phyloP scores from a whole-genome alignment of 768 basidiomycete genomes.

The Mycena leptocephala region DNA sequence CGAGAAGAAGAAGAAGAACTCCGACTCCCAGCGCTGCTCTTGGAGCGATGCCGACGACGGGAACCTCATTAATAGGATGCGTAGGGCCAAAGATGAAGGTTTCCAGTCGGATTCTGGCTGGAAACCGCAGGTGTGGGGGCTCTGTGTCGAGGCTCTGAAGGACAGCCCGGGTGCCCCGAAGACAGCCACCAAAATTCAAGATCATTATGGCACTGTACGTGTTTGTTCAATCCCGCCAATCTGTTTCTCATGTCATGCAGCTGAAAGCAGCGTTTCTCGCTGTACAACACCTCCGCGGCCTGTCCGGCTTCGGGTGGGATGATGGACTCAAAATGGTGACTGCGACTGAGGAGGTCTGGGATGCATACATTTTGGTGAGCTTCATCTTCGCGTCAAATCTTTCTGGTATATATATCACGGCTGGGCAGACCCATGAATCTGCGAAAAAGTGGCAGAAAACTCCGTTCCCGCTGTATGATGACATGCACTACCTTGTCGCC shows the following conservation, averaged over 20 bases:
- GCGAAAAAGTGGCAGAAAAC: conserved; percentile 42
- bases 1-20: too few species aligned
- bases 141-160: neutral
- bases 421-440: conserved; percentile 18
- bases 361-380: conserved; percentile 33
- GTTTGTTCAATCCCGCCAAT: neutral
- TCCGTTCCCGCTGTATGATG: conserved; percentile 28
- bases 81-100: neutral
- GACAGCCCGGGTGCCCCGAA: neutral
- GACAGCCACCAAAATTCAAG: neutral
- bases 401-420: conserved; percentile 20
- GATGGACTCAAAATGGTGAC: conserved; percentile 39
- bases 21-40: too few species aligned
- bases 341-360: conserved; percentile 47
- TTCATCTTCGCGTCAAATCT: neutral
- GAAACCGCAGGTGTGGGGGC: neutral
- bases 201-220: conserved; percentile 6
- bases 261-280: conserved; percentile 32
- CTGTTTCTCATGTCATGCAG: neutral
- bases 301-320: conserved; percentile 50
- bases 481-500: conserved; percentile 22
- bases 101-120: neutral
- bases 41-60: too few species aligned
- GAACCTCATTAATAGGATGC: neutral
- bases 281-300: conserved; percentile 31